These are phyloP conservation scores for Colletotrichum theobromicola DNA, from an alignment of 2,329 filamentous ascomycete species.

Conservation along the genomic window DNA sequence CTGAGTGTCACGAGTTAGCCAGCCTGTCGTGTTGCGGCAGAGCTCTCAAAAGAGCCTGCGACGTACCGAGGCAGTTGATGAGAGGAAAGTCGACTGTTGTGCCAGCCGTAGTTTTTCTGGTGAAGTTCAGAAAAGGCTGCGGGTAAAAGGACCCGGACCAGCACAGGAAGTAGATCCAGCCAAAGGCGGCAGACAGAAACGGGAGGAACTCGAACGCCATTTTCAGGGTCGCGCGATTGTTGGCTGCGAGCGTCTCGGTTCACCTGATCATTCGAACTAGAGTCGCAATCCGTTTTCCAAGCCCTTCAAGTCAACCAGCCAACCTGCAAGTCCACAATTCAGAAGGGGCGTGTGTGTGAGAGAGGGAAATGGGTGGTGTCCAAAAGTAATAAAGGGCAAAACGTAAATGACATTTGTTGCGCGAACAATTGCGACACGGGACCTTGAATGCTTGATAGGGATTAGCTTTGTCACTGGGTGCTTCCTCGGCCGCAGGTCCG, in stretches of 20 bases:
- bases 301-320: not conserved
- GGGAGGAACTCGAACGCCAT: conserved; percentile 45
- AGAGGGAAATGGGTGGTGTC: not conserved
- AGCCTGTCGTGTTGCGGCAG: not conserved
- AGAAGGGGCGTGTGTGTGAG: not conserved
- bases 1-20: conserved; percentile 41
- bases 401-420: not conserved
- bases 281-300: not conserved
- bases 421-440: conserved; percentile 1
- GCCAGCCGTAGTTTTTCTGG: conserved; percentile 78
- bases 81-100: conserved; percentile 88
- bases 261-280: not conserved
- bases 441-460: not conserved
- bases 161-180: conserved; percentile 76
- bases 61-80: conserved; percentile 67
- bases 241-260: not conserved
- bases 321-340: not conserved
- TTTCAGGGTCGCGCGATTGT: not conserved
- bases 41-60: not conserved
- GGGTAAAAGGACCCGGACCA: conserved; percentile 96
- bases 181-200: conserved; percentile 63
- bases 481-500: not conserved
- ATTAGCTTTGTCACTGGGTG: conserved; percentile 2
- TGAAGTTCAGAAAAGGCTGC: conserved; percentile 81
- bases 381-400: not conserved